phyloP scores from a whole-genome alignment of 2,329 filamentous ascomycete species.

The Stromatinia cepivora region DNA sequence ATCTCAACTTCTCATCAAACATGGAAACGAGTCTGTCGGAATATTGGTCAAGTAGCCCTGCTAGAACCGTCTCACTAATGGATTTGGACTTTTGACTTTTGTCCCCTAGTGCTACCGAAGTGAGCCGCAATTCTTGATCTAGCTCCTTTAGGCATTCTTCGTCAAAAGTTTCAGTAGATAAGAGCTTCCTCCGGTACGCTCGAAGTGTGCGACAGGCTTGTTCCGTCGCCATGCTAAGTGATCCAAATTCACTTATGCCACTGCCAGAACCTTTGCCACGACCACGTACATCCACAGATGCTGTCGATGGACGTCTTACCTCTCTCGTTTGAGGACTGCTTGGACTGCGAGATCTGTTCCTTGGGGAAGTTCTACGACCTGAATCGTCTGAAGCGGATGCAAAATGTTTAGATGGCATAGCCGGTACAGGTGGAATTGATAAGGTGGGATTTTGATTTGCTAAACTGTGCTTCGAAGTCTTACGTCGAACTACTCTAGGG shows the following conservation, averaged over 20 bases:
- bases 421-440: conserved; percentile 33
- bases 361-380: conserved; percentile 27
- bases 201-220: conserved; percentile 63
- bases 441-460: conserved; percentile 53
- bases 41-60: conserved; percentile 71
- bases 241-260: conserved; percentile 51
- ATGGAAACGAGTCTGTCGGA: conserved; percentile 70
- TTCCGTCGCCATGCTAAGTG: conserved; percentile 63
- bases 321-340: conserved; percentile 32
- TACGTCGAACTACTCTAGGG: conserved; percentile 54
- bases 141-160: conserved; percentile 61
- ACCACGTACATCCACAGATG: conserved; percentile 48
- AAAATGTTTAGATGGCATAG: conserved; percentile 35
- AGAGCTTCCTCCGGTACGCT: conserved; percentile 62
- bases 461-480: conserved; percentile 54
- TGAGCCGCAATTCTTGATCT: conserved; percentile 64
- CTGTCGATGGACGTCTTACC: conserved; percentile 55
- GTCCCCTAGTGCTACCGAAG: conserved; percentile 55
- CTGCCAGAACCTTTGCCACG: conserved; percentile 50
- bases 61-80: conserved; percentile 59
- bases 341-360: conserved; percentile 39
- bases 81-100: conserved; percentile 44
- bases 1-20: conserved; percentile 68
- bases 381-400: conserved; percentile 37
- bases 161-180: conserved; percentile 55